Percentiles rank a stretch among this genome's conserved stretches.
Conservation (phyloP, 306 rosid genomes). For the Cicer chorassanicum region DNA sequence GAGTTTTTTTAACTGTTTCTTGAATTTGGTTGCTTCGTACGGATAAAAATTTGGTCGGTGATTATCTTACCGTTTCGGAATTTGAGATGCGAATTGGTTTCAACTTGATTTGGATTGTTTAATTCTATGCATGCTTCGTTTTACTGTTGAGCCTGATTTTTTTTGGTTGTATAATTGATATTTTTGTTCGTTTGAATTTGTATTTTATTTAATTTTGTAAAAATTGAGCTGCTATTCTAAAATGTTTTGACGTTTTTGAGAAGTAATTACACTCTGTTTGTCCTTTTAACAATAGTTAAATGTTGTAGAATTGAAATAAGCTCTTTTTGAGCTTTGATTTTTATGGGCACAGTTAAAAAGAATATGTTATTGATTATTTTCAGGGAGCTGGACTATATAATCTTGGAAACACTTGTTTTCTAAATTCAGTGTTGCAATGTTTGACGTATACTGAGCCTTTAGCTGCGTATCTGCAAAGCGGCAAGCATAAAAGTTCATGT, state of each 20-base stretch:
- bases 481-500: slow-evolving; percentile 93
- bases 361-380: slow-evolving; percentile 34
- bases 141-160: not conserved
- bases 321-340: not conserved
- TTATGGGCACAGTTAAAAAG: slow-evolving; percentile 12
- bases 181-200: not conserved
- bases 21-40: not conserved
- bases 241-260: not conserved
- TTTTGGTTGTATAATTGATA: not conserved
- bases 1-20: slow-evolving; percentile 44
- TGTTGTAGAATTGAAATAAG: not conserved
- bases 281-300: not conserved
- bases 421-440: slow-evolving; percentile 93
- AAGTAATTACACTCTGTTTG: not conserved
- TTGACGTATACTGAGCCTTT: slow-evolving; percentile 94
- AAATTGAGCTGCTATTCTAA: too few species aligned
- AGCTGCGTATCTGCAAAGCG: slow-evolving; percentile 96
- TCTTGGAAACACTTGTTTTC: slow-evolving; percentile 95
- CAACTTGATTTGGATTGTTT: not conserved
- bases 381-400: slow-evolving; percentile 97
- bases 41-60: too few species aligned
- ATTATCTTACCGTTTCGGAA: not conserved
- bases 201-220: too few species aligned
- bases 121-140: not conserved
- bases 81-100: not conserved